These are phyloP conservation scores for Arabidopsis hybrid DNA, from an alignment of 441 rosid species.

Conservation along the genomic window DNA sequence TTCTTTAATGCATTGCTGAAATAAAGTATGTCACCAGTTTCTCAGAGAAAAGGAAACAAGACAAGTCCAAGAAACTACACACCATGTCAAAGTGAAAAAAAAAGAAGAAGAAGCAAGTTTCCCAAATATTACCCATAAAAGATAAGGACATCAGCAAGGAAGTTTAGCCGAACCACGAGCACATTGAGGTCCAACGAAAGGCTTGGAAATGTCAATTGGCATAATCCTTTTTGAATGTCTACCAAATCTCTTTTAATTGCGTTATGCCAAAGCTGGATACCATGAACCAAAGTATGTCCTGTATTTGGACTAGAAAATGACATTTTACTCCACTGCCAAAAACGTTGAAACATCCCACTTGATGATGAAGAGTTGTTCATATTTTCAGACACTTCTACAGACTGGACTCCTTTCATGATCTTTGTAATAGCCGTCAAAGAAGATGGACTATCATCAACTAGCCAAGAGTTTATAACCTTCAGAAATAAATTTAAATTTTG, in stretches of 20 bases:
- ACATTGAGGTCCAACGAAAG: slow-evolving; percentile 49
- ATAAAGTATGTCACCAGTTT: slow-evolving; percentile 29
- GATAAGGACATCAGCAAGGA: slow-evolving; percentile 71
- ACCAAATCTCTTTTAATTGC: slow-evolving; percentile 69
- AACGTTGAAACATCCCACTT: slow-evolving; percentile 46
- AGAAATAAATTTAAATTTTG: slow-evolving; percentile 8
- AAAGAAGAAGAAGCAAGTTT: neutral
- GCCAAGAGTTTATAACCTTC: slow-evolving; percentile 75
- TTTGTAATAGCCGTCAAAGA: slow-evolving; percentile 37
- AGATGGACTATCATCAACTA: slow-evolving; percentile 45
- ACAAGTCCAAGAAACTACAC: slow-evolving; percentile 5
- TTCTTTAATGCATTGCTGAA: slow-evolving; percentile 74
- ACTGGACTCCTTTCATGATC: slow-evolving; percentile 38
- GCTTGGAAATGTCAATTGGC: slow-evolving; percentile 50
- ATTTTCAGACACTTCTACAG: slow-evolving; percentile 39
- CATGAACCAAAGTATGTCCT: slow-evolving; percentile 48
- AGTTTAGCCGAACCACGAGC: slow-evolving; percentile 59
- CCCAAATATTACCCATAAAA: slow-evolving; percentile 65
- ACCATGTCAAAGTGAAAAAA: neutral
- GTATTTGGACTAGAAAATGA: slow-evolving; percentile 32
- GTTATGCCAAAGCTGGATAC: slow-evolving; percentile 65
- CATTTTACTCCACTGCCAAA: slow-evolving; percentile 43
- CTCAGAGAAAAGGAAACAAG: slow-evolving; percentile 5
- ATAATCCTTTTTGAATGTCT: slow-evolving; percentile 57
- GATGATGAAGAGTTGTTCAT: slow-evolving; percentile 43